These are phyloP conservation scores for Ogataea glucozyma DNA, from an alignment of 805 yeast species.

Conservation along the genomic window DNA sequence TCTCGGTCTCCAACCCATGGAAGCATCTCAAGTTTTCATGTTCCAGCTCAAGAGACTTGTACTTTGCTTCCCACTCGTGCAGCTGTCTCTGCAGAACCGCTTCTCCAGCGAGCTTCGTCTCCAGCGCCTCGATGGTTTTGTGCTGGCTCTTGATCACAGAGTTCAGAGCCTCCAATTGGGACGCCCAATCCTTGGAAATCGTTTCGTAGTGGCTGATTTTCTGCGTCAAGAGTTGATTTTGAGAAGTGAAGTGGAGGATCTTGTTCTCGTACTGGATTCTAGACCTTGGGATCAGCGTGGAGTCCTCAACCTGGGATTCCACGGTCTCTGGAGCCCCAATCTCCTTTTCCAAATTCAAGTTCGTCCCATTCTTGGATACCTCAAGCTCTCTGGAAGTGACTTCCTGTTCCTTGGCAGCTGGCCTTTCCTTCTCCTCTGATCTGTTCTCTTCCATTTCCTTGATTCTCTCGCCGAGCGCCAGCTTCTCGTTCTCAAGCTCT, in stretches of 20 bases:
- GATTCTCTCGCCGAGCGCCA: conserved; percentile 14
- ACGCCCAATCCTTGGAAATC: conserved; percentile 51
- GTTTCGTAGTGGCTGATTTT: conserved; percentile 51
- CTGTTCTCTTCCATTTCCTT: conserved; percentile 6
- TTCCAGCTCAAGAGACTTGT: conserved; percentile 47
- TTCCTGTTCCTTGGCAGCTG: neutral
- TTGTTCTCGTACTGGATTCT: conserved; percentile 28
- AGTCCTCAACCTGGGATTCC: neutral
- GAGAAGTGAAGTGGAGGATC: conserved; percentile 45
- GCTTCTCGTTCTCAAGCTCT: conserved; percentile 43
- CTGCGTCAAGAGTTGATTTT: conserved; percentile 43
- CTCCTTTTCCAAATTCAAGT: neutral
- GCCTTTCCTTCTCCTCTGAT: conserved; percentile 4
- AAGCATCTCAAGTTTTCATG: conserved; percentile 38
- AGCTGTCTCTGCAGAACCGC: conserved; percentile 47
- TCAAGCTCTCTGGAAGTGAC: neutral
- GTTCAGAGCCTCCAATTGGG: conserved; percentile 54
- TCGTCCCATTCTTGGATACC: neutral
- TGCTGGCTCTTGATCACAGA: conserved; percentile 55
- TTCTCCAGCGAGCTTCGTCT: conserved; percentile 43
- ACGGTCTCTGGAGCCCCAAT: neutral
- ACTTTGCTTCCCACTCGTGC: conserved; percentile 48
- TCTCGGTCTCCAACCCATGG: conserved; percentile 30
- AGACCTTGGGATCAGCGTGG: conserved; percentile 21
- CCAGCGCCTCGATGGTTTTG: conserved; percentile 42